Base-by-base conservation (phyloP, 164 flowering plant species). In the Cinnamomum chago region DNA sequence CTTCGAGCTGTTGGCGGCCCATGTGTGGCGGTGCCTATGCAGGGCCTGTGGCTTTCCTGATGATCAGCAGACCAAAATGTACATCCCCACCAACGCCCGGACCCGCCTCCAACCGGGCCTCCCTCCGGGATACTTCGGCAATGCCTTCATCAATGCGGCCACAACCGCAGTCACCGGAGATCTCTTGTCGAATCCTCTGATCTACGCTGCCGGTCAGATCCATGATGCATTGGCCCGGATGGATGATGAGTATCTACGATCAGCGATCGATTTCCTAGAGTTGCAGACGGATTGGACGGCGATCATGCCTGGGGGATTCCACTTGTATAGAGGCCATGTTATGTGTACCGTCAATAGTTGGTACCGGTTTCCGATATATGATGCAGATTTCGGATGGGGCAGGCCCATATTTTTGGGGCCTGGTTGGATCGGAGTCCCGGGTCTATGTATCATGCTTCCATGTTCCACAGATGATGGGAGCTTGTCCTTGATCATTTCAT, bases 231-330 rank as follows among this genome's bases (percentile, higher is more conserved):
- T 85, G 10, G 90, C 90, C 2, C 75, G 62, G 14, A 65, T 73
- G 75, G 75, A 73, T 27, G 75, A 73, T 18, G 69, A 65, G 70
- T 73, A 73, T 51, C 35, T 73, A 51, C 76, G 86, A 69, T 90
- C 94, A 13, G 92, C 94, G 25, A 78, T 90, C 2, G 94, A 90
- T 75, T 90, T 82, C 79, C 68, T 90, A 23, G 92, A 89, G 77
- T 65, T 84, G 52, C 91, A 87, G 78, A 88, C 89, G 9, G 89
- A 89, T 82, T 69, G 88, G n/a, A 72, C 86, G 23, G 86, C 84
- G 13, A 83, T 90, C 0, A 88, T 85, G 58, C 85, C 90, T 0
- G 89, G 91, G 20, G 83, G 47, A 9, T 40, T 40, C 47, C 47
- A 40, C 47, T 40, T 40, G 11, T 40, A 5, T 40, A 40, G 47